These are phyloP conservation scores for Suillus plorans DNA, from an alignment of 768 basidiomycete species.

Conservation along the genomic window DNA sequence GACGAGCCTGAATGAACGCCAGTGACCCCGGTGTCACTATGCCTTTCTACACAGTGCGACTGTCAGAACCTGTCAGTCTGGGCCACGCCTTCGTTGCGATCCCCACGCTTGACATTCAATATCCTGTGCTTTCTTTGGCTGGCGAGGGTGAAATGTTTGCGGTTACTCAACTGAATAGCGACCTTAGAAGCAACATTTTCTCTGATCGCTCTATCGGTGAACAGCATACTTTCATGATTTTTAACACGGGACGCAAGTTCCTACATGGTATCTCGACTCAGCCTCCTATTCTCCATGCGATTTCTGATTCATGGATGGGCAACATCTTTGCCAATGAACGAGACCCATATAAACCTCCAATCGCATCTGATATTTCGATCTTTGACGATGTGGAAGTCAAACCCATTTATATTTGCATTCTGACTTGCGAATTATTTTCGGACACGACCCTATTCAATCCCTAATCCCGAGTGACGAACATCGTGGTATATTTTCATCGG, in stretches of 20 bases:
- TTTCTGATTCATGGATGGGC: background rate
- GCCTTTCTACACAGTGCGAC: background rate
- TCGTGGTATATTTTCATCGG: too few relatives aligned
- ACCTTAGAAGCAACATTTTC: background rate
- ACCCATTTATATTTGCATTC: background rate
- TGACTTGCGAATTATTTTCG: background rate
- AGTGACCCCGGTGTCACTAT: background rate
- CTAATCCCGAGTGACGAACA: background rate
- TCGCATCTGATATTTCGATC: background rate
- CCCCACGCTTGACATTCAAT: background rate
- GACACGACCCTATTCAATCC: background rate
- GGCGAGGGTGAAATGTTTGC: background rate
- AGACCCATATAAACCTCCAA: background rate
- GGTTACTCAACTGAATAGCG: background rate
- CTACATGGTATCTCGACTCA: background rate
- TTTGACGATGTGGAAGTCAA: background rate
- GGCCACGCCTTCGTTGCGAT: background rate
- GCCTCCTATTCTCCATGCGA: background rate
- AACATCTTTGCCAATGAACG: background rate
- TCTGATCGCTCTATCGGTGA: background rate
- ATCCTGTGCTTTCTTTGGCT: background rate
- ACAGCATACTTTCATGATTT: background rate
- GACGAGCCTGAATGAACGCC: background rate
- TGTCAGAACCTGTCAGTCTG: background rate
- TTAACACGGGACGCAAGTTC: background rate